Evolutionary conservation across 345 rosid genomes (phyloP), one percentile per base, ranked within the genome.

Genomic region (Sisymbrium altissimum): DNA sequence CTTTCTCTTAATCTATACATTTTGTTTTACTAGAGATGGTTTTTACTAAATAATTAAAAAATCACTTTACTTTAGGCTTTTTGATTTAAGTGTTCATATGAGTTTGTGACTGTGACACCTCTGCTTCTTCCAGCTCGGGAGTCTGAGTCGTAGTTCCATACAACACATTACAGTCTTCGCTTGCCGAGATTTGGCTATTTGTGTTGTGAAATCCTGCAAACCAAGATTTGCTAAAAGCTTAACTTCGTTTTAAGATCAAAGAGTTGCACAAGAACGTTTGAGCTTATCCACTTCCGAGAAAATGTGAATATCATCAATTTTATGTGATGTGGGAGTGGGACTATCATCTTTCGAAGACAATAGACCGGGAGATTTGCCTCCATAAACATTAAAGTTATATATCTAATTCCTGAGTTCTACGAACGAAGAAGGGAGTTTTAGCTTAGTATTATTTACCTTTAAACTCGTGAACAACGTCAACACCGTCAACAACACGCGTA

Each of bases 141-240:
- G 78, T 85, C 92, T 39, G 89, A 79, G 71, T 88, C 95, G 62
- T 91, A 84, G 78, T 88, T 94, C 98, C 98, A 94, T 40, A 94
- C 84, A 50, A 94, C 3, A 94, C 97, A 41, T 84, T 81, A 19
- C 97, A 91, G 83, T 91, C 97, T 79, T 94, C 98, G 58, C 98
- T 91, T 32, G 98, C 98, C 25, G 98, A 89, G 76, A 94, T 94
- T 80, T 88, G 96, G 81, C 97, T 91, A 84, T 81, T 91, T 5
- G 92, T 78, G 80, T 89, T 94, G 4, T 95, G 95, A 78, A 91
- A 94, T 39, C 98, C 98, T 94, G 88, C 70, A 76, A 81, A 21
- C 64, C 63, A 5, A 25, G 27, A 8, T 68, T 32, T 48, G 56
- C 64, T 67, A 30, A 45, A 30, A 43, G 2, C 30, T 67, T 33